These are phyloP conservation scores for Globisporangium nagaii DNA, from an alignment of 352 stramenopile species.

Conservation along the genomic window DNA sequence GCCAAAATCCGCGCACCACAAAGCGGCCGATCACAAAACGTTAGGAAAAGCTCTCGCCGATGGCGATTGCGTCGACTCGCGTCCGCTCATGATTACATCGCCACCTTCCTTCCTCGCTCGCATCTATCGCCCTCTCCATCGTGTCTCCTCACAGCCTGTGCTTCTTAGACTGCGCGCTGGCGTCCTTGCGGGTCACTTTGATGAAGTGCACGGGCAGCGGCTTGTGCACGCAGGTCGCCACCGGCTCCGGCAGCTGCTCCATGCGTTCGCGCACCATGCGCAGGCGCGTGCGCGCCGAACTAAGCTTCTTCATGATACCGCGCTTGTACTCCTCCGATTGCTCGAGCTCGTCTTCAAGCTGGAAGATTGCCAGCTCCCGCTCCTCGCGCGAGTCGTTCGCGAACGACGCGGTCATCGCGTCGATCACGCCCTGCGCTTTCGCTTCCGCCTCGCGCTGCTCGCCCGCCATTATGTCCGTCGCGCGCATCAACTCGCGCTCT, in stretches of 20 bases:
- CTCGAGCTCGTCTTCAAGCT: conserved; percentile 56
- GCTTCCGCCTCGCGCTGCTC: conserved; percentile 47
- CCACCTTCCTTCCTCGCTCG: too few relatives aligned
- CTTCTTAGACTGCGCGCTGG: not conserved
- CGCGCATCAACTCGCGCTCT: conserved; percentile 40
- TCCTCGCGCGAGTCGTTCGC: conserved; percentile 29
- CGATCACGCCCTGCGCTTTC: conserved; percentile 43
- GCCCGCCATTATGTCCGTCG: conserved; percentile 40
- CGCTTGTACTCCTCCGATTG: conserved; percentile 51
- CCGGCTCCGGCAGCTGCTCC: conserved; percentile 17
- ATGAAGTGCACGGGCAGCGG: conserved; percentile 41
- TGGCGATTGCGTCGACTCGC: too few relatives aligned
- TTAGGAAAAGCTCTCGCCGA: too few relatives aligned
- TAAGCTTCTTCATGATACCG: conserved; percentile 36
- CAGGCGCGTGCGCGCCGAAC: conserved; percentile 17
- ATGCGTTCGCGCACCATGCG: conserved; percentile 35
- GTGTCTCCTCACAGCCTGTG: not conserved
- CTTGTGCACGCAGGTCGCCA: not conserved
- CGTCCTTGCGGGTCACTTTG: conserved; percentile 16
- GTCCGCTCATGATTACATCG: too few relatives aligned
- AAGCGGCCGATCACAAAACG: too few relatives aligned
- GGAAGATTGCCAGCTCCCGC: conserved; percentile 33
- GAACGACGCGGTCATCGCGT: conserved; percentile 42
- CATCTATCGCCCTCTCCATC: too few relatives aligned
- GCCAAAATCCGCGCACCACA: too few relatives aligned